A percentile compares a stretch with the other conserved stretches of the same genome.
These are phyloP conservation scores for Coemansia sp. DNA, from an alignment of 192 early-diverging fungal genomes.

Conservation along the genomic window DNA sequence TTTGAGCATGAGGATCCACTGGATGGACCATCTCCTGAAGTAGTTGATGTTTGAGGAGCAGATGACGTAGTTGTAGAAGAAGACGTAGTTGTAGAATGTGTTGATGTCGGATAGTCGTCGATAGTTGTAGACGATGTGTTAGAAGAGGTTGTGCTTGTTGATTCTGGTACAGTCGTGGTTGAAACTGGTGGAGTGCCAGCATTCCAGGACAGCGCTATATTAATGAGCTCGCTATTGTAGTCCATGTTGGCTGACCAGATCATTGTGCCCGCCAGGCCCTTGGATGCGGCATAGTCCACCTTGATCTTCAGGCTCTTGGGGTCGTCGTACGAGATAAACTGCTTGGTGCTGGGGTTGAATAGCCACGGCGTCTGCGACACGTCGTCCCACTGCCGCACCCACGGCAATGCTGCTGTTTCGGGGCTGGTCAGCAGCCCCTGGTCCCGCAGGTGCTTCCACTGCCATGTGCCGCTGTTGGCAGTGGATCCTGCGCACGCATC, in stretches of 20 bases:
- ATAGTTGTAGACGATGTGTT: constrained; percentile 40
- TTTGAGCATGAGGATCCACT: constrained; percentile 17
- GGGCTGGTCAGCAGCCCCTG: constrained; percentile 54
- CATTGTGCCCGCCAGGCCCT: constrained; percentile 63
- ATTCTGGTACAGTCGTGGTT: constrained; percentile 49
- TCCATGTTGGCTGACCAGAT: constrained; percentile 53
- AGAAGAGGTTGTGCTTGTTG: constrained; percentile 59
- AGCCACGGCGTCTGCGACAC: constrained; percentile 60
- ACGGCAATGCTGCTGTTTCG: constrained; percentile 56
- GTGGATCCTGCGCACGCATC: constrained; percentile 51
- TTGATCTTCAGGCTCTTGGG: constrained; percentile 63
- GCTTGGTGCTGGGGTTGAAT: constrained; percentile 56
- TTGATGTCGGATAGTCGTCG: not conserved
- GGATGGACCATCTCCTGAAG: constrained; percentile 17
- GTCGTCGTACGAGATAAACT: constrained; percentile 79
- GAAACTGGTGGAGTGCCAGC: constrained; percentile 19
- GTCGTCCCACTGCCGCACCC: constrained; percentile 64
- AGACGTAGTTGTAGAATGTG: constrained; percentile 4
- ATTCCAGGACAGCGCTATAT: constrained; percentile 15
- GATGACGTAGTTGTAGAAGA: not conserved
- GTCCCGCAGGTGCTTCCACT: constrained; percentile 61
- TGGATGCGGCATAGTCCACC: constrained; percentile 49
- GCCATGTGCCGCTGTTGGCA: constrained; percentile 62
- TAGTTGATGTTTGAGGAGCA: constrained; percentile 1
- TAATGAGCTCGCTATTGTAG: constrained; percentile 56